These are phyloP conservation scores for Aureobasidium lini DNA, from an alignment of 2,329 filamentous ascomycete species.

Conservation along the genomic window DNA sequence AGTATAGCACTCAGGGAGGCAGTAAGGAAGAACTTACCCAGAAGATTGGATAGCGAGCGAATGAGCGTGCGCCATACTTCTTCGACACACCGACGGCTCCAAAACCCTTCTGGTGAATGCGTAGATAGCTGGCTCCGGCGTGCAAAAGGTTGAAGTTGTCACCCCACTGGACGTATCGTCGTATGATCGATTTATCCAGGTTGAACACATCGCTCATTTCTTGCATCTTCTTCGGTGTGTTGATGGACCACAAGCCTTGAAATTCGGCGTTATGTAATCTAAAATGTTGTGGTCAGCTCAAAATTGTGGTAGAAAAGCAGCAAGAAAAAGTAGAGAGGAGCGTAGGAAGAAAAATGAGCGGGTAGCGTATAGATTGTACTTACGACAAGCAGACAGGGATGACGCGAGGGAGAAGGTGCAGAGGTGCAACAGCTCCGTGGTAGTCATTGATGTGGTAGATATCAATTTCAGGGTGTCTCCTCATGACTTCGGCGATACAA, in stretches of 20 bases:
- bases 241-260: conserved; percentile 61
- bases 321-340: no score
- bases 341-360: no score
- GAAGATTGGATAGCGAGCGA: conserved; percentile 61
- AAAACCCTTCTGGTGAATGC: conserved; percentile 59
- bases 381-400: conserved; percentile 53
- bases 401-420: conserved; percentile 56
- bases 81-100: conserved; percentile 61
- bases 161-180: conserved; percentile 58
- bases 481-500: conserved; percentile 57
- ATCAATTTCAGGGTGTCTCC: conserved; percentile 58
- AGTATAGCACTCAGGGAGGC: no score
- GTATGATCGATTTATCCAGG: conserved; percentile 48
- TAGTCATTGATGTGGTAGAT: conserved; percentile 63
- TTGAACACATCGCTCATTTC: conserved; percentile 61
- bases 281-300: conserved; percentile 34
- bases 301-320: no score
- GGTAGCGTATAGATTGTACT: no score
- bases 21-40: conserved; percentile 40
- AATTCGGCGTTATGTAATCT: conserved; percentile 60
- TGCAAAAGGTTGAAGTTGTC: conserved; percentile 63
- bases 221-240: conserved; percentile 51
- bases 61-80: conserved; percentile 62
- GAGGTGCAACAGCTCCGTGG: conserved; percentile 54
- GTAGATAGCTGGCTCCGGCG: conserved; percentile 56